Base-by-base conservation (phyloP, 2,329 filamentous ascomycete species). In the Nannizzia gypsea region DNA sequence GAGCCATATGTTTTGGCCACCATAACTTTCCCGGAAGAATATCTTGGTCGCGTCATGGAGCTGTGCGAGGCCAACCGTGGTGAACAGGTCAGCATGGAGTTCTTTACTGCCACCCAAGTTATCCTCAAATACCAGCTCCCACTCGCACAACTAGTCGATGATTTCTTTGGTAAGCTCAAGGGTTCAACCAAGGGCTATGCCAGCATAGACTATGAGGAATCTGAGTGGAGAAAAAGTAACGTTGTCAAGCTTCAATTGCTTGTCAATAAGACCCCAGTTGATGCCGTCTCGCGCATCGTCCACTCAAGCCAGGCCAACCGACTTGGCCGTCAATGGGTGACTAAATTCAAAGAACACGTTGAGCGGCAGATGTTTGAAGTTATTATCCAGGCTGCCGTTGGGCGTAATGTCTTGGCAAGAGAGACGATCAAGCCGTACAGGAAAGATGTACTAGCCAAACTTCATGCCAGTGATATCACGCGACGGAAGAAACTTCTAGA, bases 361-460 rank as follows among this genome's bases (percentile, higher is more conserved):
- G 89, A 96, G 68, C 80, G 93, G 17, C 93, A 99, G 73, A 93
- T 97, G 85, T 99, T 96, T 69, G 93, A 99, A 76, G 84, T 99
- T 22, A 80, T 97, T 60, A 97, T 99, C 64, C 93, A 99, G 74
- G 92, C 93, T 2, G 86, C 88, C 0, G 87, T 88, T 0, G 92
- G 91, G 2, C 85, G 83, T 66, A 83, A 86, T 57, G 86, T 99
- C 57, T 83, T 99, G 3, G 93, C 93, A 0, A 81, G 93, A 69
- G 93, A 97, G 71, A 96, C 91, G 0, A 86, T 99, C 71, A 97
- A 97, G 77, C 90, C 93, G 0, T 99, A 95, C 73, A 81, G 93
- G 54, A 99, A 99, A 73, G 93, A 99, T 67, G 93, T 99, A 2
- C 76, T 96, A 60, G 86, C 87, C 6, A 97, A 97, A 74, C 77